Evolutionary conservation across 192 early-diverging fungal genomes (phyloP), one percentile per base, ranked within the genome.

Genomic region (Podila clonocystis): DNA sequence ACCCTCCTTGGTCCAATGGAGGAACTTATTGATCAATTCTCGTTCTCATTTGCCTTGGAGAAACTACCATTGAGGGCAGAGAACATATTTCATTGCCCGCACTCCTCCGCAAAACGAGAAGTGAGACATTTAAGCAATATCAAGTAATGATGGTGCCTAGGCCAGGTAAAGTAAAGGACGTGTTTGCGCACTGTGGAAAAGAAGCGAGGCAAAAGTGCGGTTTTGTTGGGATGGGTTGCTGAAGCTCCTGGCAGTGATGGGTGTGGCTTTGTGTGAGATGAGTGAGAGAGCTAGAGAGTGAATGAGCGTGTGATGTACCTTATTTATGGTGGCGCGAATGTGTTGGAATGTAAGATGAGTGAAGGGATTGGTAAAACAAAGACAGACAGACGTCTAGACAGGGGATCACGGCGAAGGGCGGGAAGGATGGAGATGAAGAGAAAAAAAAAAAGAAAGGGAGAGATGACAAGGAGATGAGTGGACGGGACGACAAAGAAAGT

Each of bases 51-150:
- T 45, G 41, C 41, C 13, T 45, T 45, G 1, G 41, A 45, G 41
- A 45, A 45, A 45, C 41, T 12, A 33, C 33, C 5, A 33, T 6
- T 33, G 33, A 33, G 33, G 33, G 33, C 33, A 41, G 22, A 24
- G 52, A 1, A 24, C 17, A 11, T n/a, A 3, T 55, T 26, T 55
- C 24, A 9, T 55, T 55, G 52, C 24, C 52, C 24, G n/a, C 52
- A 6, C 22, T 52, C 52, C 52, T 5, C n/a, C n/a, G 5, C 20
- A 55, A 55, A 36, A 7, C 34, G 52, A 55, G 41, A 55, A 55
- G 52, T 55, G 52, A 55, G 52, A 55, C 52, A 55, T 55, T 55
- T 55, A 55, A 55, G 52, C 52, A 55, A 36, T 36, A 36, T 9
- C 7, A 1, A 22, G 6, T 52, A 7, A 24, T 55, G 7, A 55